These are phyloP conservation scores for Cardamine occulta DNA, from an alignment of 345 rosid species.

Conservation along the genomic window DNA sequence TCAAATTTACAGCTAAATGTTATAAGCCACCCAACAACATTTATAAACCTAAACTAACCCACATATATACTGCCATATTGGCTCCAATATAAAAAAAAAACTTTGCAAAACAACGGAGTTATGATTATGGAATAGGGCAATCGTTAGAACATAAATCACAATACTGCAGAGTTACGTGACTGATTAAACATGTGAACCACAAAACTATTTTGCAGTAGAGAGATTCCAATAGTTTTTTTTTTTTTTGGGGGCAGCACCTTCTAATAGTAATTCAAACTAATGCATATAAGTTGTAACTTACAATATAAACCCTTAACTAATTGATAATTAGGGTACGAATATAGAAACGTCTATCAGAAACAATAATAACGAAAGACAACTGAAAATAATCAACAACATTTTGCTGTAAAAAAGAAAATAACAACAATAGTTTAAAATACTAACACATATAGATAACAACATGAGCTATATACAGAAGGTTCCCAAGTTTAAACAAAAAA, in stretches of 20 bases:
- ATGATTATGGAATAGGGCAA: not conserved
- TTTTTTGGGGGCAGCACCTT: not conserved
- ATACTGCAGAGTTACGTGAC: not conserved
- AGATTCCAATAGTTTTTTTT: too few relatives aligned
- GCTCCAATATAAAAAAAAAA: not conserved
- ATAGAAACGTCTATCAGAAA: not conserved
- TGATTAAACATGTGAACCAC: too few relatives aligned
- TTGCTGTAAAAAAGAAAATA: too few relatives aligned
- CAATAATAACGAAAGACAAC: not conserved
- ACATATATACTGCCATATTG: not conserved
- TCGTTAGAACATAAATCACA: not conserved
- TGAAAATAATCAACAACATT: not conserved
- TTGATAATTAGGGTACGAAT: not conserved
- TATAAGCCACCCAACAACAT: constrained; percentile 18
- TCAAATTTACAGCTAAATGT: constrained; percentile 18
- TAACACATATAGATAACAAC: constrained; percentile 28
- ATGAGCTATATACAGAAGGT: constrained; percentile 19
- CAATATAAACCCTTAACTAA: not conserved
- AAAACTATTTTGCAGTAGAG: not conserved
- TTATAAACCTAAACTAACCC: constrained; percentile 1
- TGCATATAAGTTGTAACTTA: not conserved
- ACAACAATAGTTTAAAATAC: not conserved
- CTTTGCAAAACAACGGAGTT: not conserved
- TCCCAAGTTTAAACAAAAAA: constrained; percentile 2
- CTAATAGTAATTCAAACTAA: not conserved